Evolutionary conservation across 192 early-diverging fungal species (phyloP).

Genomic region (Dispira parvispora): DNA sequence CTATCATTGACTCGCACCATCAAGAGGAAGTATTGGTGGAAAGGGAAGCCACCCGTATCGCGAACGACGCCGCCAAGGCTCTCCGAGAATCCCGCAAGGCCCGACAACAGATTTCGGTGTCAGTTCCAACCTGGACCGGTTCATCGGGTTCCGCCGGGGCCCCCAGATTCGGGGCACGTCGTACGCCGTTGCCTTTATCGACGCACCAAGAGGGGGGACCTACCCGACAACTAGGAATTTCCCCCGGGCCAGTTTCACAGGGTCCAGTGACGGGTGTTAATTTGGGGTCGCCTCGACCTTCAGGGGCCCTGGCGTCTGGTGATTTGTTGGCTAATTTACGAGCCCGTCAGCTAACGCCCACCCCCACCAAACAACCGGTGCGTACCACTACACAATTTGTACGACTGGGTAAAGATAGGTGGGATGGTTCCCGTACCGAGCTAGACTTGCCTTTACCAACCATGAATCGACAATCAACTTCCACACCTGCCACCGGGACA

Average conservation of each 20-base stretch:
- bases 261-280: neutral
- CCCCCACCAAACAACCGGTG: neutral
- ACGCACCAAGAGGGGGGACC: conserved; percentile 15
- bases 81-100: conserved; percentile 53
- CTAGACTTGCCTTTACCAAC: neutral
- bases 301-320: conserved; percentile 6
- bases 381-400: neutral
- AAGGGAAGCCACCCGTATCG: conserved; percentile 65
- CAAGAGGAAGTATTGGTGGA: conserved; percentile 50
- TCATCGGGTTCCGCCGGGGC: conserved; percentile 43
- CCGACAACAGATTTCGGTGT: conserved; percentile 40
- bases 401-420: neutral
- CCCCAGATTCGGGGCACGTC: conserved; percentile 3
- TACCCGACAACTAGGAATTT: conserved; percentile 17
- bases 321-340: neutral
- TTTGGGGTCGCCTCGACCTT: neutral
- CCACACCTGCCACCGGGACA: neutral
- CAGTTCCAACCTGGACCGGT: conserved; percentile 86
- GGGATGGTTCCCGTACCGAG: neutral
- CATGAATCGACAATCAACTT: too few relatives aligned
- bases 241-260: conserved; percentile 20
- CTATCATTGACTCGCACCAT: conserved; percentile 53
- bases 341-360: neutral
- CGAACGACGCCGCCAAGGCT: conserved; percentile 57
- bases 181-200: conserved; percentile 12